Conservation (phyloP, 2,329 filamentous ascomycete species). For the Aspergillus bombycis region DNA sequence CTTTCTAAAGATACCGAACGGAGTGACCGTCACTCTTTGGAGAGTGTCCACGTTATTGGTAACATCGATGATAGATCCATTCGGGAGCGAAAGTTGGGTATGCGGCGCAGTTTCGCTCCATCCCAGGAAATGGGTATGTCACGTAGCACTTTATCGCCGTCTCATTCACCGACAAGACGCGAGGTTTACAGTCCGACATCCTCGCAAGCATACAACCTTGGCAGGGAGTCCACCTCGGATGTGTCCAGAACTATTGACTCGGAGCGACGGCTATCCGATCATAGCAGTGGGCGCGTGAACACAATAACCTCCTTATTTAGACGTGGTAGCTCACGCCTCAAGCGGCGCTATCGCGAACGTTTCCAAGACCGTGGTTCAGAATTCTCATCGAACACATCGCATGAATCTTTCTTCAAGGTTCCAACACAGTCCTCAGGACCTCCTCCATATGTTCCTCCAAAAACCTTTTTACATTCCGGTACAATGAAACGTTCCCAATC, state of each 20-base stretch:
- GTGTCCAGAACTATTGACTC: slow-evolving; percentile 56
- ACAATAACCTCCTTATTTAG: slow-evolving; percentile 77
- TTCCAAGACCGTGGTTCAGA: slow-evolving; percentile 66
- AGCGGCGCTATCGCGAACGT: slow-evolving; percentile 56
- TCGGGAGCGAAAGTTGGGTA: slow-evolving; percentile 30
- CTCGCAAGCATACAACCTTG: slow-evolving; percentile 56
- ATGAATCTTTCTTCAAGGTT: slow-evolving; percentile 76
- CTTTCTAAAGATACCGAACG: slow-evolving; percentile 34
- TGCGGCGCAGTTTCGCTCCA: slow-evolving; percentile 35
- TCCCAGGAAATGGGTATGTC: slow-evolving; percentile 40
- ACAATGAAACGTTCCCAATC: slow-evolving; percentile 81
- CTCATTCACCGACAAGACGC: slow-evolving; percentile 51
- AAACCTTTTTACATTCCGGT: slow-evolving; percentile 52
- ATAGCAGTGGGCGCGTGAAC: slow-evolving; percentile 48
- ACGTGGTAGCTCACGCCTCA: slow-evolving; percentile 61
- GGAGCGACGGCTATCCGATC: slow-evolving; percentile 59
- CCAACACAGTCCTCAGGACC: slow-evolving; percentile 53
- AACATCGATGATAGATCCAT: slow-evolving; percentile 41
- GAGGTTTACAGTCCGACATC: slow-evolving; percentile 54
- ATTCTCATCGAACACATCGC: slow-evolving; percentile 89
- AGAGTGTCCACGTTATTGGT: slow-evolving; percentile 35
- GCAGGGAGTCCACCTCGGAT: slow-evolving; percentile 56
- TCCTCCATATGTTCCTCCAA: slow-evolving; percentile 40
- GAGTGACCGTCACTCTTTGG: slow-evolving; percentile 30
- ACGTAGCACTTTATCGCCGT: slow-evolving; percentile 35